Conservation (phyloP, 2,329 filamentous ascomycete genomes). For the Fusarium solani-melongenae region DNA sequence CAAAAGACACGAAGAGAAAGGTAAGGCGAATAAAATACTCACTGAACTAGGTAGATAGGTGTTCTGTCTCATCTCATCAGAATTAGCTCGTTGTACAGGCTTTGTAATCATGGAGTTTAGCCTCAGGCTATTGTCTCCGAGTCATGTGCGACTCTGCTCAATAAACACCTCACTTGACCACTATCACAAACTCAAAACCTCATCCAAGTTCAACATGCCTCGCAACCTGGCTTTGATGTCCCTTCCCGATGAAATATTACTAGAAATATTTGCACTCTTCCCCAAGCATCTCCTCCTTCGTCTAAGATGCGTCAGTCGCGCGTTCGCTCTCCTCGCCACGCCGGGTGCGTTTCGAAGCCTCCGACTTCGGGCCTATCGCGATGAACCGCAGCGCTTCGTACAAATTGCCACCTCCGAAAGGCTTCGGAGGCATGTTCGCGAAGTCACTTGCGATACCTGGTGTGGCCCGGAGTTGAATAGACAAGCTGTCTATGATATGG, state of each 20-base stretch:
- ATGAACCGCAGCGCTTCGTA: neutral
- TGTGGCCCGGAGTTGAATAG: neutral
- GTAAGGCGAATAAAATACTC: no score
- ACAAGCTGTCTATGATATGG: neutral
- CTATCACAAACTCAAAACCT: neutral
- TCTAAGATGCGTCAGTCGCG: neutral
- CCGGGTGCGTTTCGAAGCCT: constrained; percentile 4
- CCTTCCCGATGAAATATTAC: neutral
- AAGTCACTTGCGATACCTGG: constrained; percentile 20
- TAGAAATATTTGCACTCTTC: neutral
- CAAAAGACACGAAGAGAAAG: no score
- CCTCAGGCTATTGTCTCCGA: neutral
- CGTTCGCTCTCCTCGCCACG: neutral
- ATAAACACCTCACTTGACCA: neutral
- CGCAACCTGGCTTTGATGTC: neutral
- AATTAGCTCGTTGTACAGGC: neutral
- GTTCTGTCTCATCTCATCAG: no score
- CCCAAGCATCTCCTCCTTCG: neutral
- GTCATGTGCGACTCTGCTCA: neutral
- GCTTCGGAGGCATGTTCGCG: neutral
- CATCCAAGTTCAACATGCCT: neutral
- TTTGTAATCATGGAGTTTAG: neutral
- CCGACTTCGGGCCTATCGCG: neutral
- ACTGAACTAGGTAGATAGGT: no score
- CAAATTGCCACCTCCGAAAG: neutral